Conservation (phyloP, 371 early-diverging fungal genomes). For the Mucor lusitanicus region DNA sequence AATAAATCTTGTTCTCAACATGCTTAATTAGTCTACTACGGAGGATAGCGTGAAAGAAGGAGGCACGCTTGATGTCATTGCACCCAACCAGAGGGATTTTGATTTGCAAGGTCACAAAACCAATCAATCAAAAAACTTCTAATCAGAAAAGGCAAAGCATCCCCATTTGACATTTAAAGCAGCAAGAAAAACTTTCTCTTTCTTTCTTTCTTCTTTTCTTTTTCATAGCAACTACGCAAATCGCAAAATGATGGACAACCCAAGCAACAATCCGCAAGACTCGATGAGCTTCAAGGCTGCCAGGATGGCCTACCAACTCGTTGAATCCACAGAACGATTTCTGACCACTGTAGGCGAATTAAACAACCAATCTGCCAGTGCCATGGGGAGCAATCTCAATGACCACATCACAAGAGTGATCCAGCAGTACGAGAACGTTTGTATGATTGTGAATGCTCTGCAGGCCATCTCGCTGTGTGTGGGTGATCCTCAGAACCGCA, state of each 20-base stretch:
- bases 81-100: neutral
- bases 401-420: neutral
- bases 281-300: constrained; percentile 1
- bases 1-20: neutral
- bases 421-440: neutral
- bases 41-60: neutral
- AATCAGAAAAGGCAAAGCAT: neutral
- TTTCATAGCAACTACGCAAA: neutral
- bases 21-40: neutral
- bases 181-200: neutral
- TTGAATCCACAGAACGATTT: neutral
- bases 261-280: neutral
- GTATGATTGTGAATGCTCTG: neutral
- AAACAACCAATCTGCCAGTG: neutral
- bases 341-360: neutral
- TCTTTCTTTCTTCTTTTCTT: neutral
- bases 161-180: neutral
- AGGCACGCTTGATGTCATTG: neutral
- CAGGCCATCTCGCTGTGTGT: neutral
- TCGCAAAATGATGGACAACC: neutral
- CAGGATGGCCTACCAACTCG: neutral
- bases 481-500: neutral
- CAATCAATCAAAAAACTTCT: neutral
- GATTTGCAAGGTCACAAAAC: neutral
- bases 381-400: neutral